Base-by-base conservation (phyloP, 1,284 basidiomycete species). In the Tilletia indica region DNA sequence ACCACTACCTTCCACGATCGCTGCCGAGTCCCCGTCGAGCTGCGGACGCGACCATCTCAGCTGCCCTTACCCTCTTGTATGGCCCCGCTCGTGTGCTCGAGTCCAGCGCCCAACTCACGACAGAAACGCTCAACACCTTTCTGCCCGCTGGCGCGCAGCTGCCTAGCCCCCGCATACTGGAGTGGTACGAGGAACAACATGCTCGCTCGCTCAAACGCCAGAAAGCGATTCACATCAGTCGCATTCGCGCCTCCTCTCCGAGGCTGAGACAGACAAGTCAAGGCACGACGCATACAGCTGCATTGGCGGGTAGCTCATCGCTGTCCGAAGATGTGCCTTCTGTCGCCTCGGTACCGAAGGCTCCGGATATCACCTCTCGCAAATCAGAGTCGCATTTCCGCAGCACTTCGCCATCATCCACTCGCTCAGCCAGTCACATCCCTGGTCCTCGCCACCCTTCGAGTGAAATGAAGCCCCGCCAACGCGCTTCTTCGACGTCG, bases 151-250 rank as follows among this genome's bases (percentile, higher is more conserved):
- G 36, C 31, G 38, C 38, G 3, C 61, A 64, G 36, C 61, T 64
- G 16, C 61, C 61, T 4, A 64, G 61, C n/a, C 61, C 61, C 19
- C 61, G 61, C 19, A 36, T 64, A 6, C 34, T 64, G 36, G 61
- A 64, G 5, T 64, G 61, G 61, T 42, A 38, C 34, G 61, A 64
- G 34, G 31, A 64, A 34, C 61, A 39, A 34, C 61, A 64, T 42
- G 36, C 61, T 38, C 34, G 5, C 34, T 64, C 61, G 16, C 36
- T 64, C 12, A 25, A 64, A n/a, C 61, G 61, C 9, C 34, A 39
- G 16, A 34, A 64, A 6, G 36, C 14, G 16, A 38, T 64, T 21
- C 61, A 64, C 34, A 16, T 12, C 8, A 16, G 19, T 38, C 61
- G 61, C 4, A 21, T 38, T 9, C 61, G 38, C 16, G 34, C 4